Percentiles rank a stretch among this genome's conserved stretches.
phyloP scores from a whole-genome alignment of 1,139 yeast species.

The Saccharomyces hybrid region DNA sequence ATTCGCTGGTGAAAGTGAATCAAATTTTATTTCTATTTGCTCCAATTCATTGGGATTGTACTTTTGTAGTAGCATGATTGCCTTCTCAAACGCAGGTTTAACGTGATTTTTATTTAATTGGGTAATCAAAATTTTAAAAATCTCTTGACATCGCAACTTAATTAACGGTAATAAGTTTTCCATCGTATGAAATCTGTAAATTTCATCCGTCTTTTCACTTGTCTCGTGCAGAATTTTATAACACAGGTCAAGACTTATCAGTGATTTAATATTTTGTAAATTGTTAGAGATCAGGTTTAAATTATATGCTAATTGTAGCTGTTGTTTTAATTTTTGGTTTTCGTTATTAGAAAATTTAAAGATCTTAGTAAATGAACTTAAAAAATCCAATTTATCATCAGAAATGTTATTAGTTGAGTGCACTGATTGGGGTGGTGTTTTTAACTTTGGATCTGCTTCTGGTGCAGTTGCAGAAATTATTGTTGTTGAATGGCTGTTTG shows the following conservation, averaged over 20 bases:
- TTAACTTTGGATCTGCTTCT: neutral
- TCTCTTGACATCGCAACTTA: slow-evolving; percentile 40
- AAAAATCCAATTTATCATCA: slow-evolving; percentile 34
- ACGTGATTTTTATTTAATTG: slow-evolving; percentile 65
- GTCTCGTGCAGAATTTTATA: slow-evolving; percentile 39
- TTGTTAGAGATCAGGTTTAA: slow-evolving; percentile 42
- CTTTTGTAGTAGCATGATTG: slow-evolving; percentile 57
- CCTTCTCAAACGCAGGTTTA: slow-evolving; percentile 74
- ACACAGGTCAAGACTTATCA: slow-evolving; percentile 41
- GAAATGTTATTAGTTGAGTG: slow-evolving; percentile 21
- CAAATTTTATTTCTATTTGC: slow-evolving; percentile 19
- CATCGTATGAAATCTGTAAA: slow-evolving; percentile 26
- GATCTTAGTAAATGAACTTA: slow-evolving; percentile 57
- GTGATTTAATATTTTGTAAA: slow-evolving; percentile 37
- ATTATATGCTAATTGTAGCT: slow-evolving; percentile 46
- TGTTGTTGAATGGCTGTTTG: neutral
- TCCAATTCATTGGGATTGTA: slow-evolving; percentile 59
- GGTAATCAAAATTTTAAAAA: slow-evolving; percentile 60
- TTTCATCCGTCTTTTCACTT: slow-evolving; percentile 36
- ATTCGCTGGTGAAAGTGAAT: slow-evolving; percentile 5
- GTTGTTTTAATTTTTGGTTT: slow-evolving; percentile 35
- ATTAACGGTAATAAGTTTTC: slow-evolving; percentile 19
- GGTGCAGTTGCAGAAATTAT: neutral
- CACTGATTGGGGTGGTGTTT: neutral
- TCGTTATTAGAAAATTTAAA: slow-evolving; percentile 41